phyloP scores from a whole-genome alignment of 2,329 filamentous ascomycete species.

The Alternaria rosae region DNA sequence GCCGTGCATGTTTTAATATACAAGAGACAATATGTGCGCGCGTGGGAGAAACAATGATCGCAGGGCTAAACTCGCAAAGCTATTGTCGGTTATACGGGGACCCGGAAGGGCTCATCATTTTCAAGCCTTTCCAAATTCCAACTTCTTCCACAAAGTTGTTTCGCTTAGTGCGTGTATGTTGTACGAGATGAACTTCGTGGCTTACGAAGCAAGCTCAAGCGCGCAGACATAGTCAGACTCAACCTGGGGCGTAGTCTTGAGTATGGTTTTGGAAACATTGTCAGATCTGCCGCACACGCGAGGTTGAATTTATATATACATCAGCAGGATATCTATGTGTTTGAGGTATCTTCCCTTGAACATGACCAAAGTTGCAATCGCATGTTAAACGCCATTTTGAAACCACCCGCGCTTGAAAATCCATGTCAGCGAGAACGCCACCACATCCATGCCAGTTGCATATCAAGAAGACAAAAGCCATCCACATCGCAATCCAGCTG shows the following conservation, averaged over 20 bases:
- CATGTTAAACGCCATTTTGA: not conserved
- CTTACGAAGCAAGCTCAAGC: no score
- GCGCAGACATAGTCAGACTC: no score
- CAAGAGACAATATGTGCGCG: not conserved
- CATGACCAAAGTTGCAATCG: not conserved
- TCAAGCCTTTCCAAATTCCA: not conserved
- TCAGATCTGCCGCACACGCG: not conserved
- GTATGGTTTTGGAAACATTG: not conserved
- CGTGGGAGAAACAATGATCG: not conserved
- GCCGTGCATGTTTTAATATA: not conserved
- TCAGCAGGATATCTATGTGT: not conserved
- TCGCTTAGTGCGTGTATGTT: not conserved
- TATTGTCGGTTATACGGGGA: not conserved
- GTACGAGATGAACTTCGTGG: no score
- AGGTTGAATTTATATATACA: not conserved
- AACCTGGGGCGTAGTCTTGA: not conserved
- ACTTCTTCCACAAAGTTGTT: not conserved
- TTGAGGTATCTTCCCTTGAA: not conserved
- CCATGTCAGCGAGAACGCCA: not conserved
- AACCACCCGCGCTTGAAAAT: not conserved
- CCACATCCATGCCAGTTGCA: not conserved
- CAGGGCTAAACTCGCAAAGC: not conserved
- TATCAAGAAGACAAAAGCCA: not conserved
- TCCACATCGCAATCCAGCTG: not conserved
- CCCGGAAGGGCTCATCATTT: not conserved